Evolutionary conservation across 1,284 basidiomycete genomes (phyloP), one percentile per base, ranked within the genome.

Genomic region (Inonotus hispidus): DNA sequence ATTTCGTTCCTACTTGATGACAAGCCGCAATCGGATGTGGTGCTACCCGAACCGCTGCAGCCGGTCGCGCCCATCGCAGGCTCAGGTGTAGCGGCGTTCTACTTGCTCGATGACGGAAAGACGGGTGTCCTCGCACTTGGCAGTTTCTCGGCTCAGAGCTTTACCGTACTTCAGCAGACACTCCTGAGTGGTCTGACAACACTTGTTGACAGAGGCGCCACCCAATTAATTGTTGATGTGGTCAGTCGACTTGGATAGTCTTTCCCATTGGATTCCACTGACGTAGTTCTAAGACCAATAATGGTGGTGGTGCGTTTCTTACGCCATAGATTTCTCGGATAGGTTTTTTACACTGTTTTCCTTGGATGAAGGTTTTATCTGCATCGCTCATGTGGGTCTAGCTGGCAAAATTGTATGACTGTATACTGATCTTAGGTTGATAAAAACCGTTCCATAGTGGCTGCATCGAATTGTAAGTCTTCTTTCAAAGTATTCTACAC

Each of bases 51-150:
- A 10, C 66, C 60, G 27, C 68, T 84, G 10, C 70, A 71, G n/a
- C 84, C 83, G 19, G 32, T 66, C 11, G 65, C 71, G 14, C 68
- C 77, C 27, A 70, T 80, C 3, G 71, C 73, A 53, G 80, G 79
- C 38, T 82, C 72, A 25, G 77, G 75, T 35, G 81, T 80, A 1
- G 76, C 80, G 1, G 80, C 83, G 65, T 85, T 85, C 68, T 82
- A 79, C 68, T 64, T 83, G 68, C 70, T 85, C 13, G 70, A 78
- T 1, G 82, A 85, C 61, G 72, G 71, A n/a, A 78, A 75, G 65
- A 84, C 82, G 0, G 83, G 82, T 39, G 80, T 85, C 1, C 72
- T 85, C 53, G 80, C 81, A 19, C 75, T 85, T 14, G 83, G 83
- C 16, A 84, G 82, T 67, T 85, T 85, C 70, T 78, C 78, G 0